A percentile compares a stretch with the other conserved stretches of the same genome.
These are phyloP conservation scores for Schizonepeta tenuifolia DNA, from an alignment of 257 asterid genomes.

Conservation along the genomic window DNA sequence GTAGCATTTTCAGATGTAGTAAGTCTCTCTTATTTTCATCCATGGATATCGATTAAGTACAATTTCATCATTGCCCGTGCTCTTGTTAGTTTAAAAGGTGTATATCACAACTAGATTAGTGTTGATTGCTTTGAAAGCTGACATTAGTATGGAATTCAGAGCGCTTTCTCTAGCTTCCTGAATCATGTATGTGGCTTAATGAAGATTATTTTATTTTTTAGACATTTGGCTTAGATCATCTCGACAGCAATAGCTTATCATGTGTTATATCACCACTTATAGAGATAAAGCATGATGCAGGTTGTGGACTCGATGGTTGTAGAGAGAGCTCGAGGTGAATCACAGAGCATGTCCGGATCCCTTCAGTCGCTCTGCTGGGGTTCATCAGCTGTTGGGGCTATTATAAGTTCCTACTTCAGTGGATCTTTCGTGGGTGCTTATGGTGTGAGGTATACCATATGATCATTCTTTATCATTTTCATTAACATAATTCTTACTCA, in stretches of 20 bases:
- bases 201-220: not conserved
- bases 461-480: constrained; percentile 9
- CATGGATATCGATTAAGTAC: not conserved
- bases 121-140: not conserved
- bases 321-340: constrained; percentile 98
- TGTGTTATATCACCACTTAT: constrained; percentile 18
- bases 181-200: not conserved
- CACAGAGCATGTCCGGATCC: constrained; percentile 97
- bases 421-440: constrained; percentile 95
- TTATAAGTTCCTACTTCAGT: constrained; percentile 96
- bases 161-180: not conserved
- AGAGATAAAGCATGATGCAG: constrained; percentile 50
- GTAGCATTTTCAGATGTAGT: constrained; percentile 98
- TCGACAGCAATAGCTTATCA: not conserved
- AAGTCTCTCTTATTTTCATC: constrained; percentile 48
- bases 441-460: constrained; percentile 82
- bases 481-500: constrained; percentile 18
- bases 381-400: constrained; percentile 95
- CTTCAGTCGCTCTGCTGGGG: constrained; percentile 99
- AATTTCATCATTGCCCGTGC: not conserved
- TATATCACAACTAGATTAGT: not conserved
- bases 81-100: constrained; percentile 7
- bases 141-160: not conserved
- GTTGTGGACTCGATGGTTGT: constrained; percentile 99
- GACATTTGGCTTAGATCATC: not conserved